Evolutionary conservation across 208 protist species (phyloP).

Genomic region (Leishmania mexicana): DNA sequence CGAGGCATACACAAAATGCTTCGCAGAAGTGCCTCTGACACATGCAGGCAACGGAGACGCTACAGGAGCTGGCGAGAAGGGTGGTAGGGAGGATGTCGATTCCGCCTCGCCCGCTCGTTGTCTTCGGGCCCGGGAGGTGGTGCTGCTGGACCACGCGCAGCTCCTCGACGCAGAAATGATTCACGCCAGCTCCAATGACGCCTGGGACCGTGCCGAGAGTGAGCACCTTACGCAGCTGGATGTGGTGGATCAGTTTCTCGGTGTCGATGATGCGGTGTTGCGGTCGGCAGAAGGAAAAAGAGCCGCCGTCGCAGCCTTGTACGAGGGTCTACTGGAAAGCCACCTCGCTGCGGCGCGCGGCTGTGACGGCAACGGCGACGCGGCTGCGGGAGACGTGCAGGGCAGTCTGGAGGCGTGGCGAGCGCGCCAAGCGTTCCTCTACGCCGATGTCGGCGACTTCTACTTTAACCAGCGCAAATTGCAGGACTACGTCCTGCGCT

Average conservation of each 20-base stretch:
- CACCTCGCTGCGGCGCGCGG: not conserved
- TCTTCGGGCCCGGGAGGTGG: conserved; percentile 50
- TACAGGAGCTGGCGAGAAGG: not conserved
- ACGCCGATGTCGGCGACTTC: conserved; percentile 66
- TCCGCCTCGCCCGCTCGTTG: not conserved
- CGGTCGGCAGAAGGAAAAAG: conserved; percentile 9
- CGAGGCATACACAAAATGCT: conserved; percentile 48
- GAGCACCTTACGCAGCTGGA: conserved; percentile 16
- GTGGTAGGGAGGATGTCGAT: not conserved
- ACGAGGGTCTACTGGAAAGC: conserved; percentile 13
- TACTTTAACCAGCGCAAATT: conserved; percentile 79
- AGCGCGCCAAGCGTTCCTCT: conserved; percentile 26
- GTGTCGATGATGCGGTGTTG: conserved; percentile 25
- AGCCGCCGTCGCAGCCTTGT: conserved; percentile 1
- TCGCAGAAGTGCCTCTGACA: not conserved
- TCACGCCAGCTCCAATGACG: conserved; percentile 15
- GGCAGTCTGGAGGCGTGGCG: not conserved
- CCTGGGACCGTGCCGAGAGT: conserved; percentile 51
- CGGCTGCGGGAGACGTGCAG: not conserved
- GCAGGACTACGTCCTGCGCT: conserved; percentile 82
- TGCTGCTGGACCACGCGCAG: conserved; percentile 77
- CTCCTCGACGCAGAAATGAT: conserved; percentile 45
- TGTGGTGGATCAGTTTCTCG: conserved; percentile 43
- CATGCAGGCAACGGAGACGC: not conserved
- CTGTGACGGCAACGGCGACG: not conserved